These are phyloP conservation scores for Rhizomucor miehei DNA, from an alignment of 371 early-diverging fungal genomes.

Conservation along the genomic window DNA sequence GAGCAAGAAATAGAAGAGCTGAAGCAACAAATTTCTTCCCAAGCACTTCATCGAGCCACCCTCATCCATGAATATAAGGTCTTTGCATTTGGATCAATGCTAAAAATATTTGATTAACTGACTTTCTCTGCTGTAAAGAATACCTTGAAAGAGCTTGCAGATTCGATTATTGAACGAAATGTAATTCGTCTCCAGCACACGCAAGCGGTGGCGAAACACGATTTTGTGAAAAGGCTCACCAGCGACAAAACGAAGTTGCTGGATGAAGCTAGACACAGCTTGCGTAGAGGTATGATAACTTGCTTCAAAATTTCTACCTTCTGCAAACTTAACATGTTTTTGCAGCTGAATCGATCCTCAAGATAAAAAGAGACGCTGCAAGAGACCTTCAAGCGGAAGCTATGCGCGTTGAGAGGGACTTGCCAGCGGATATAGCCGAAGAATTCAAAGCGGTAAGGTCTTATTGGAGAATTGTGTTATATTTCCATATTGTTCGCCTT, in stretches of 20 bases:
- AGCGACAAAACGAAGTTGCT: constrained; percentile 11
- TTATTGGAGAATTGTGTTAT: not conserved
- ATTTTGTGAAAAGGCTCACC: constrained; percentile 8
- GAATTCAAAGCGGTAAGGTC: constrained; percentile 48
- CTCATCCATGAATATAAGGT: not conserved
- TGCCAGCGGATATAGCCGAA: constrained; percentile 43
- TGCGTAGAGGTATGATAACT: constrained; percentile 12
- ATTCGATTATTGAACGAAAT: constrained; percentile 9
- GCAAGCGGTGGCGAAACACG: constrained; percentile 16
- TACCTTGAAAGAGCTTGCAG: not conserved
- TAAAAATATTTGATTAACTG: not conserved
- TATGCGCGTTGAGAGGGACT: constrained; percentile 31
- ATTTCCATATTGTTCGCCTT: not conserved
- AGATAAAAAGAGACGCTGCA: constrained; percentile 13
- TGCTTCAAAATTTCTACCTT: no score
- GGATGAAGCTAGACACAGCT: constrained; percentile 10
- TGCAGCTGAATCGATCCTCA: no score
- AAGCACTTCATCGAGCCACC: not conserved
- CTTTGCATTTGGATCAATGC: no score
- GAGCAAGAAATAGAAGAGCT: constrained; percentile 1
- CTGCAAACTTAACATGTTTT: no score
- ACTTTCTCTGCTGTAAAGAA: not conserved
- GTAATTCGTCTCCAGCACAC: constrained; percentile 15
- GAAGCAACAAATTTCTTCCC: not conserved
- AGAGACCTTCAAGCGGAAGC: constrained; percentile 34